Evolutionary conservation across 176 grass and related monocot genomes (phyloP).

Genomic region (Luzula sylvatica): DNA sequence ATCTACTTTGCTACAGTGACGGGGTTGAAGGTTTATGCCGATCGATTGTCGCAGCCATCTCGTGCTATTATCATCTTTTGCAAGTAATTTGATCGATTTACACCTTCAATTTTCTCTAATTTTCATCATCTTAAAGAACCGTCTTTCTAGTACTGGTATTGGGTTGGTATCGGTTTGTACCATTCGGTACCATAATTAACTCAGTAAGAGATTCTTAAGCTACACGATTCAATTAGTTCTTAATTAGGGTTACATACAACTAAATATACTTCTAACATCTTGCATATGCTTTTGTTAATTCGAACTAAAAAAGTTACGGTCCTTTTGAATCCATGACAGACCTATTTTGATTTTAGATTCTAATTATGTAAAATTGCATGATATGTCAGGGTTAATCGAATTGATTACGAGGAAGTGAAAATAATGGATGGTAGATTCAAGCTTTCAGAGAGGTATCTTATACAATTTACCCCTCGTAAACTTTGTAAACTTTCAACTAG

Average conservation of each 20-base stretch:
- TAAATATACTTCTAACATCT: background rate
- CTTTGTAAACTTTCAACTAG: background rate
- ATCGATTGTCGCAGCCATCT: constrained; percentile 68
- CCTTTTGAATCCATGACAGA: no score
- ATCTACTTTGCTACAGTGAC: constrained; percentile 5
- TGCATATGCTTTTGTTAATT: no score
- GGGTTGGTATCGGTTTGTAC: no score
- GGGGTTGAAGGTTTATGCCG: constrained; percentile 53
- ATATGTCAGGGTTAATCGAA: constrained; percentile 39
- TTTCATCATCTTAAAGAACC: background rate
- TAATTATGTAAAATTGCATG: no score
- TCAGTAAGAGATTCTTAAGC: no score
- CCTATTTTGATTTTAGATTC: no score
- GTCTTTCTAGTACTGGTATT: no score
- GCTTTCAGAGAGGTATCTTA: constrained; percentile 72
- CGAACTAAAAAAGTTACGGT: no score
- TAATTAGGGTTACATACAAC: no score
- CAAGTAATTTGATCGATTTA: no score
- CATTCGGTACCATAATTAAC: no score
- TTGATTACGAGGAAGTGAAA: constrained; percentile 68
- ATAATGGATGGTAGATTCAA: constrained; percentile 79
- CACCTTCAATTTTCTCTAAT: background rate
- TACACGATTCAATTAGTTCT: no score
- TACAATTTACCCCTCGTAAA: background rate
- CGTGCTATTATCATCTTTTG: constrained; percentile 54